Percentiles rank a stretch among this genome's conserved stretches.
Evolutionary conservation across 345 rosid species (phyloP).

Genomic region (Dimocarpus longan): DNA sequence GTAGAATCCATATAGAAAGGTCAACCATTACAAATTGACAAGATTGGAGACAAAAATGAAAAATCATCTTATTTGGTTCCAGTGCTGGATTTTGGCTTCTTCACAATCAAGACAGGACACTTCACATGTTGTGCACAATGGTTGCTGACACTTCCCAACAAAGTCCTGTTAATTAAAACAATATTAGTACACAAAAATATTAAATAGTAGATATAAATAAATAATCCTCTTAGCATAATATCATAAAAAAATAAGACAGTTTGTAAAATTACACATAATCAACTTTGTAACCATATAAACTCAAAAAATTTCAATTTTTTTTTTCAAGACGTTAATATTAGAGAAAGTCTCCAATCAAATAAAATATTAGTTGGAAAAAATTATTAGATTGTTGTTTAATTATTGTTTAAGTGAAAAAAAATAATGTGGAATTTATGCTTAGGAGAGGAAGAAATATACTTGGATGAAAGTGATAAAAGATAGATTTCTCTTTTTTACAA

Average conservation of each 20-base stretch:
- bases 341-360: no score
- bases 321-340: no score
- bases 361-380: no score
- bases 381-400: no score
- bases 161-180: conserved; percentile 35
- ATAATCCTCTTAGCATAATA: no score
- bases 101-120: conserved; percentile 64
- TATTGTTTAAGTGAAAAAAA: background rate
- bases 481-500: background rate
- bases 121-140: conserved; percentile 67
- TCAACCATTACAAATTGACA: background rate
- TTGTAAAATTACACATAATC: no score
- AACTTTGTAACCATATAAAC: no score
- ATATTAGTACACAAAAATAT: background rate
- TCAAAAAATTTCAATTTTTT: no score
- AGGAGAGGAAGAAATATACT: background rate
- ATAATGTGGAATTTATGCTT: background rate
- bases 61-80: background rate
- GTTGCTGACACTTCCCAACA: conserved; percentile 69
- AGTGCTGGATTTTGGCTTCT: conserved; percentile 46
- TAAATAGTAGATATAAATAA: background rate
- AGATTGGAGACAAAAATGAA: background rate
- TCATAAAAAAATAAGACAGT: background rate
- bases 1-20: background rate
- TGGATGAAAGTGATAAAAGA: background rate